Evolutionary conservation across 2,329 filamentous ascomycete species (phyloP).

Genomic region (Claviceps pusilla): DNA sequence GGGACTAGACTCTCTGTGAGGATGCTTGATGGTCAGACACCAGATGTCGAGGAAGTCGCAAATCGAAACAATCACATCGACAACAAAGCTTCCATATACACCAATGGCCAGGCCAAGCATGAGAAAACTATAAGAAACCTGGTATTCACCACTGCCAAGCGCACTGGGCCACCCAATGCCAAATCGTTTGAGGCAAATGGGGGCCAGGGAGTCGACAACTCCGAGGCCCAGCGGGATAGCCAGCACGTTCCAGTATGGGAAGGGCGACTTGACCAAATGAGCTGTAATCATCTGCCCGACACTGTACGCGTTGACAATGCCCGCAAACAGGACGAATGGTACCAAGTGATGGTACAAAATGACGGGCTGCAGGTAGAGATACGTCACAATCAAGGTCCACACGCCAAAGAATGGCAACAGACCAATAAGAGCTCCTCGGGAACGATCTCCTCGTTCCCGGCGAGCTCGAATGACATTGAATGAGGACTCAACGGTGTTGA

Average conservation of each 20-base stretch:
- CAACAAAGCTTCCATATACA: conserved; percentile 93
- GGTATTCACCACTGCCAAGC: conserved; percentile 63
- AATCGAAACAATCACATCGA: conserved; percentile 93
- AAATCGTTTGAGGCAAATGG: conserved; percentile 41
- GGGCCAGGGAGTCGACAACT: conserved; percentile 67
- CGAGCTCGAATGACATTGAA: conserved; percentile 74
- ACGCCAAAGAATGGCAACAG: conserved; percentile 65
- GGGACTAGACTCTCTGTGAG: conserved; percentile 31
- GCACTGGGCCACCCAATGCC: conserved; percentile 64
- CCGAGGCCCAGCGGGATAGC: conserved; percentile 62
- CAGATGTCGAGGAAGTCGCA: conserved; percentile 97
- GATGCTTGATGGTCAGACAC: conserved; percentile 94
- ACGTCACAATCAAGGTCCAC: conserved; percentile 63
- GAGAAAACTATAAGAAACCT: conserved; percentile 80
- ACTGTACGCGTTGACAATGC: conserved; percentile 83
- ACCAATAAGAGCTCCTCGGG: conserved; percentile 63
- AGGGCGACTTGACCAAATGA: conserved; percentile 73
- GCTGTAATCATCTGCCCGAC: conserved; percentile 93
- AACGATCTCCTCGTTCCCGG: conserved; percentile 55
- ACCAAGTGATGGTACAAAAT: conserved; percentile 75
- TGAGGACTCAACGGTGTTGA: conserved; percentile 70
- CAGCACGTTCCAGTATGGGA: conserved; percentile 83
- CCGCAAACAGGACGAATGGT: conserved; percentile 78
- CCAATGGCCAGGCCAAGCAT: conserved; percentile 74
- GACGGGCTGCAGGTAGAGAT: conserved; percentile 70